phyloP scores from a whole-genome alignment of 129 eudicot genomes.

The Ambrosia trifida region DNA sequence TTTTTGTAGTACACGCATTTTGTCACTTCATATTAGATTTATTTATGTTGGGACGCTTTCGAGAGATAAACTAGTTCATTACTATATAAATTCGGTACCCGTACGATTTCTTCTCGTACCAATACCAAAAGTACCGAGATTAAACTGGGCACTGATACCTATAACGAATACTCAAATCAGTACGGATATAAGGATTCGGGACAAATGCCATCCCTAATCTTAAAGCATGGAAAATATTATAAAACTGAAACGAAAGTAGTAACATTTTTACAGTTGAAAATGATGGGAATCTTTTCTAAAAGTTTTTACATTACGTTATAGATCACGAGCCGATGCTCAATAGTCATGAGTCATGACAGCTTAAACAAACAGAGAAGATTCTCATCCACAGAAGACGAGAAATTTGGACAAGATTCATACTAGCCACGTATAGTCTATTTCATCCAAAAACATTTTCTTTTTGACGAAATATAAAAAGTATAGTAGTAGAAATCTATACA shows the following conservation, averaged over 20 bases:
- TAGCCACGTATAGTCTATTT: slow-evolving; percentile 20
- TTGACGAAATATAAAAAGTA: not conserved
- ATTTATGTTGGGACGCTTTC: too few species aligned
- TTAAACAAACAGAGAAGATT: not conserved
- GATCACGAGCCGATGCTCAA: slow-evolving; percentile 10
- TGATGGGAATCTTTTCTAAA: slow-evolving; percentile 10
- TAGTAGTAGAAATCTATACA: too few species aligned
- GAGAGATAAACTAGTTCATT: too few species aligned
- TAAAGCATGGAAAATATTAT: not conserved
- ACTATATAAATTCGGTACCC: too few species aligned
- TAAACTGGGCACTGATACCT: too few species aligned
- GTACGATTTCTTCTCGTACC: too few species aligned
- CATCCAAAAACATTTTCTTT: slow-evolving; percentile 6
- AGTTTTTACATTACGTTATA: slow-evolving; percentile 10
- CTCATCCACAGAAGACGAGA: slow-evolving; percentile 28
- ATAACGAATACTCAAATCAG: too few species aligned
- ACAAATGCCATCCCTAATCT: too few species aligned
- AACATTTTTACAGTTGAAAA: not conserved
- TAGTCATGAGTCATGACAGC: not conserved
- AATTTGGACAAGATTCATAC: slow-evolving; percentile 20
- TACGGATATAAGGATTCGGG: too few species aligned
- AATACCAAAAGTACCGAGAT: too few species aligned
- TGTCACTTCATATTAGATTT: too few species aligned
- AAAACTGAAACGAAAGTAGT: slow-evolving; percentile 22
- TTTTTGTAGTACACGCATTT: too few species aligned